Evolutionary conservation across 352 stramenopile species (phyloP).

Genomic region (Globisporangium paroecandrum): DNA sequence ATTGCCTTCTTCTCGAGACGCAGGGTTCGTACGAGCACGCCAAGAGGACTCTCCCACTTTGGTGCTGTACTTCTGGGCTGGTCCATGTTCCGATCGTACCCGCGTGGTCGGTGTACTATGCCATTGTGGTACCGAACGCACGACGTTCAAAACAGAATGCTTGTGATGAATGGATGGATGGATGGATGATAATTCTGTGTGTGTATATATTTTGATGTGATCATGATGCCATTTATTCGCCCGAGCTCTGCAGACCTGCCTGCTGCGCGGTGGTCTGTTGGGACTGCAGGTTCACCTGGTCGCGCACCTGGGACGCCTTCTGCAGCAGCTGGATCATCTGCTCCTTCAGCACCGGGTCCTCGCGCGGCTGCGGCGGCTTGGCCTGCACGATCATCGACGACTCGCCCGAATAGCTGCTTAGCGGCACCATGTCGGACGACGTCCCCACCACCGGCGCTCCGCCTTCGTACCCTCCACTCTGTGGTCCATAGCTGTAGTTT

Average conservation of each 20-base stretch:
- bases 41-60: too few relatives aligned
- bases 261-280: constrained; percentile 54
- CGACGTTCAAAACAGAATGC: not conserved
- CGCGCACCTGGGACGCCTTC: constrained; percentile 75
- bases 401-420: constrained; percentile 46
- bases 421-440: constrained; percentile 71
- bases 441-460: not conserved
- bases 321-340: constrained; percentile 86
- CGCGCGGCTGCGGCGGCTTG: constrained; percentile 28
- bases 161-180: not conserved
- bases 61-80: too few relatives aligned
- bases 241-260: constrained; percentile 68
- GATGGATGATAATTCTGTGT: not conserved
- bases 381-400: constrained; percentile 49
- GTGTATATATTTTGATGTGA: constrained; percentile 9
- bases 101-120: not conserved
- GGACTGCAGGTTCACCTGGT: constrained; percentile 62
- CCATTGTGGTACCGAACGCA: not conserved
- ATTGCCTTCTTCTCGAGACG: too few relatives aligned
- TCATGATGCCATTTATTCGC: constrained; percentile 34
- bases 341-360: constrained; percentile 77
- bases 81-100: too few relatives aligned
- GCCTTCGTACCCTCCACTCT: not conserved
- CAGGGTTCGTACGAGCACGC: too few relatives aligned
- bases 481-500: constrained; percentile 4